Percentiles rank a stretch among this genome's conserved stretches.
Conservation (phyloP, 192 early-diverging fungal genomes). For the Rhizophagus prolifer region DNA sequence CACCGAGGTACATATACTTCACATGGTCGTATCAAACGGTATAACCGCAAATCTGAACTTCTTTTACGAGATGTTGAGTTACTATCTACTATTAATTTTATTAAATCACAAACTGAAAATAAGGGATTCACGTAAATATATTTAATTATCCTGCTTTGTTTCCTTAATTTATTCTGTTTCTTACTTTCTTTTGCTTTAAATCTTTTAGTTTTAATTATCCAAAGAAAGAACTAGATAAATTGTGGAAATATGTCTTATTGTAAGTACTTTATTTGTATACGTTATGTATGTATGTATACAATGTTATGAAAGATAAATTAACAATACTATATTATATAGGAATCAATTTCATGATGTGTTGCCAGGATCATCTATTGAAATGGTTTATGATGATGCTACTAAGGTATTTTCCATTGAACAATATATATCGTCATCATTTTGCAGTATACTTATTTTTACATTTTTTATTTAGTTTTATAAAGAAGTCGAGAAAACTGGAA, state of each 20-base stretch:
- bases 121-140: slow-evolving; percentile 21
- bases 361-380: slow-evolving; percentile 86
- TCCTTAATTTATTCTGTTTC: background rate
- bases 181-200: slow-evolving; percentile 10
- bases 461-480: slow-evolving; percentile 40
- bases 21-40: slow-evolving; percentile 81
- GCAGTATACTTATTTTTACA: slow-evolving; percentile 37
- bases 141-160: background rate
- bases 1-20: slow-evolving; percentile 98
- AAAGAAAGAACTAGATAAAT: slow-evolving; percentile 65
- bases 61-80: slow-evolving; percentile 86
- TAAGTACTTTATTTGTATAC: slow-evolving; percentile 47
- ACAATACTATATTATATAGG: slow-evolving; percentile 18
- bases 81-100: slow-evolving; percentile 53
- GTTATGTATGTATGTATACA: background rate
- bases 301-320: slow-evolving; percentile 11
- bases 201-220: slow-evolving; percentile 57
- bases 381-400: slow-evolving; percentile 87
- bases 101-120: slow-evolving; percentile 16
- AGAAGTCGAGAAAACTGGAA: slow-evolving; percentile 35
- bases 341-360: slow-evolving; percentile 99
- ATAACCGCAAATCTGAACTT: slow-evolving; percentile 83
- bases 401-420: slow-evolving; percentile 37
- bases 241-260: slow-evolving; percentile 90
- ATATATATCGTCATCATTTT: background rate